These are phyloP conservation scores for Suillus subalutaceus DNA, from an alignment of 768 basidiomycete species.

Conservation along the genomic window DNA sequence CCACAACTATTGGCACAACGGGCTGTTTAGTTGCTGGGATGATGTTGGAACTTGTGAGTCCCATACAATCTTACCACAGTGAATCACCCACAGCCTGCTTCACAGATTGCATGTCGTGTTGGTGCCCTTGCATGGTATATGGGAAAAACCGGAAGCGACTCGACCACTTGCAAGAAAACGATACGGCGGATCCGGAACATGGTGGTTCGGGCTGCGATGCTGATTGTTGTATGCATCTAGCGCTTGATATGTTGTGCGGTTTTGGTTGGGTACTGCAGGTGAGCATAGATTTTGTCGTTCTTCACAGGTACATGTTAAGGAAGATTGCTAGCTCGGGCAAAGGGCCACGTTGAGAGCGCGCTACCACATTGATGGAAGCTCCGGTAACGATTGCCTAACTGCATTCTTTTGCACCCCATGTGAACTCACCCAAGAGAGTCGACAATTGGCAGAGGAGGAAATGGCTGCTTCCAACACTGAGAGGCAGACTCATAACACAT, in stretches of 20 bases:
- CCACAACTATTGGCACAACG: background rate
- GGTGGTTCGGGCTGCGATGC: slow-evolving; percentile 28
- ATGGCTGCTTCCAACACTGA: too few relatives aligned
- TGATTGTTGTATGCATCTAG: slow-evolving; percentile 22
- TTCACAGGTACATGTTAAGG: background rate
- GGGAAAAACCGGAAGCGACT: slow-evolving; percentile 39
- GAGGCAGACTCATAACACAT: background rate
- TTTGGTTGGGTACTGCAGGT: slow-evolving; percentile 13
- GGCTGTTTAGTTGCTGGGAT: slow-evolving; percentile 8
- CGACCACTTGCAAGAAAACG: slow-evolving; percentile 33
- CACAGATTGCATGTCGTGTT: slow-evolving; percentile 28
- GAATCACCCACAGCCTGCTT: background rate
- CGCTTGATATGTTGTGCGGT: slow-evolving; percentile 10
- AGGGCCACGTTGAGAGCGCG: slow-evolving; percentile 44
- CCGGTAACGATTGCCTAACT: slow-evolving; percentile 42
- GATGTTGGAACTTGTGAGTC: slow-evolving; percentile 10
- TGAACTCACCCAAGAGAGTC: slow-evolving; percentile 49
- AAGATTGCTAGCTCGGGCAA: slow-evolving; percentile 30
- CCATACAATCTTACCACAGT: background rate
- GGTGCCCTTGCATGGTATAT: slow-evolving; percentile 43
- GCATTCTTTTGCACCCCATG: slow-evolving; percentile 50
- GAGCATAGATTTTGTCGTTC: background rate
- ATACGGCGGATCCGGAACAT: slow-evolving; percentile 39
- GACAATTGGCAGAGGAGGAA: slow-evolving; percentile 52
- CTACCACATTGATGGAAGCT: slow-evolving; percentile 50